Evolutionary conservation across 2,329 filamentous ascomycete species (phyloP).

Genomic region (Diaporthe vexans): DNA sequence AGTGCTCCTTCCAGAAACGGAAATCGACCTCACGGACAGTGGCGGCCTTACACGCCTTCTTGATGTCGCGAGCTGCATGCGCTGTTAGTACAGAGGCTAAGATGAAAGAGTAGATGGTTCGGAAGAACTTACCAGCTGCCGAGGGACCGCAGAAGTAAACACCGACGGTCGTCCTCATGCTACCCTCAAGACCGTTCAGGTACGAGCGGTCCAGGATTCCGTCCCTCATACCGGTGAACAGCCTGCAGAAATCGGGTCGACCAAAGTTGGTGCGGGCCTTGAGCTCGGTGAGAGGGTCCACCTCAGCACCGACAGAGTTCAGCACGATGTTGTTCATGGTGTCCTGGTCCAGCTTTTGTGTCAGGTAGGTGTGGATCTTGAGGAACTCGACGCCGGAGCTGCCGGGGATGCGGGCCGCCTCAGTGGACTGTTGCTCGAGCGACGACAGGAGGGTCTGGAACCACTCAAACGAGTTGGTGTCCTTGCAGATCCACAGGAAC

Average conservation of each 20-base stretch:
- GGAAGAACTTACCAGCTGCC: conserved; percentile 65
- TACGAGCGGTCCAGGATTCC: conserved; percentile 90
- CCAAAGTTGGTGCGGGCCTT: conserved; percentile 94
- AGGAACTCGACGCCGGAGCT: conserved; percentile 85
- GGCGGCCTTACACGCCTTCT: conserved; percentile 81
- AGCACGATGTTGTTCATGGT: conserved; percentile 97
- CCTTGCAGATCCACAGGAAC: conserved; percentile 99
- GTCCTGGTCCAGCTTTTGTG: conserved; percentile 91
- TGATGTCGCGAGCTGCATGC: conserved; percentile 83
- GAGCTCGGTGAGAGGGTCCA: conserved; percentile 93
- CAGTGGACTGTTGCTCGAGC: conserved; percentile 86
- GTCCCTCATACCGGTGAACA: conserved; percentile 88
- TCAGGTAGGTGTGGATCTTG: conserved; percentile 98
- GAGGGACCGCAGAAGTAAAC: conserved; percentile 98
- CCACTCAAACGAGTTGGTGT: conserved; percentile 97
- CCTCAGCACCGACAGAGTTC: conserved; percentile 89
- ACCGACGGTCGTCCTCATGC: conserved; percentile 86
- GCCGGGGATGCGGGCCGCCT: conserved; percentile 76
- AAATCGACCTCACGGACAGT: conserved; percentile 87
- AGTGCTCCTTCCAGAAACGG: conserved; percentile 99
- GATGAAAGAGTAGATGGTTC: background rate
- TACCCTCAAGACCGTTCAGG: conserved; percentile 83
- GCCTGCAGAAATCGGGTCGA: conserved; percentile 85
- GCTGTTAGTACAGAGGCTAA: conserved; percentile 51
- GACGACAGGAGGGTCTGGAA: conserved; percentile 95